These are phyloP conservation scores for Tylopilus sp. DNA, from an alignment of 768 basidiomycete species.

Conservation along the genomic window DNA sequence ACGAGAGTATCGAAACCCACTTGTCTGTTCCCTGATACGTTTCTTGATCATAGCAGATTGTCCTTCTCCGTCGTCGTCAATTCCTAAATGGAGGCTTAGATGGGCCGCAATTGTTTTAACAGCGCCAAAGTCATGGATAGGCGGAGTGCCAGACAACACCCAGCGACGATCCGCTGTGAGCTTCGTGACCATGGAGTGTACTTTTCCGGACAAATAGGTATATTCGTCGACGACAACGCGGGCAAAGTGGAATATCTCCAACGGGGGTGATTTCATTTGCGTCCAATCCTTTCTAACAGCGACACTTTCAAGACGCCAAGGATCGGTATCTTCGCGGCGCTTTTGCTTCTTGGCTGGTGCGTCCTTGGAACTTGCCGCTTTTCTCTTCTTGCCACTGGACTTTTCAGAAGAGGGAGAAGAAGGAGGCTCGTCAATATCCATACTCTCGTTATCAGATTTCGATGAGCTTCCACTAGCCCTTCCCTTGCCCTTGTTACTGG, in stretches of 20 bases:
- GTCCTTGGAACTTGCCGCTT: slow-evolving; percentile 32
- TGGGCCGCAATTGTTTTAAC: slow-evolving; percentile 90
- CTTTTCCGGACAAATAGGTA: slow-evolving; percentile 82
- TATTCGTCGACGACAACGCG: slow-evolving; percentile 93
- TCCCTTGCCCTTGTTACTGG: slow-evolving; percentile 18
- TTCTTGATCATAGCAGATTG: slow-evolving; percentile 74
- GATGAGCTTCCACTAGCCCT: slow-evolving; percentile 27
- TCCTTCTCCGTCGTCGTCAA: slow-evolving; percentile 85
- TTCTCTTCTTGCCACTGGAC: slow-evolving; percentile 44
- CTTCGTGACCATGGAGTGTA: slow-evolving; percentile 73
- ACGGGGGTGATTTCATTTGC: slow-evolving; percentile 74
- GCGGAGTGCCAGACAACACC: slow-evolving; percentile 97
- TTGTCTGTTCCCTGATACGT: slow-evolving; percentile 79
- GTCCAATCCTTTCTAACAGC: slow-evolving; percentile 72
- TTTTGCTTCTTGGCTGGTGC: slow-evolving; percentile 54
- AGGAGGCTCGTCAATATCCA: slow-evolving; percentile 56
- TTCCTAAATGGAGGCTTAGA: slow-evolving; percentile 85
- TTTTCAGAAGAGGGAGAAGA: slow-evolving; percentile 34
- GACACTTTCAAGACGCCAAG: slow-evolving; percentile 69
- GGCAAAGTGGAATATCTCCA: slow-evolving; percentile 91
- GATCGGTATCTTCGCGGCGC: slow-evolving; percentile 61
- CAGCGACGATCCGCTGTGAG: slow-evolving; percentile 79
- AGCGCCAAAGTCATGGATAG: slow-evolving; percentile 85
- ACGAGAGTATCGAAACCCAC: slow-evolving; percentile 36
- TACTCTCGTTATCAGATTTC: slow-evolving; percentile 41